Evolutionary conservation across 2,329 filamentous ascomycete genomes (phyloP).

Genomic region (Fusarium nodosum): DNA sequence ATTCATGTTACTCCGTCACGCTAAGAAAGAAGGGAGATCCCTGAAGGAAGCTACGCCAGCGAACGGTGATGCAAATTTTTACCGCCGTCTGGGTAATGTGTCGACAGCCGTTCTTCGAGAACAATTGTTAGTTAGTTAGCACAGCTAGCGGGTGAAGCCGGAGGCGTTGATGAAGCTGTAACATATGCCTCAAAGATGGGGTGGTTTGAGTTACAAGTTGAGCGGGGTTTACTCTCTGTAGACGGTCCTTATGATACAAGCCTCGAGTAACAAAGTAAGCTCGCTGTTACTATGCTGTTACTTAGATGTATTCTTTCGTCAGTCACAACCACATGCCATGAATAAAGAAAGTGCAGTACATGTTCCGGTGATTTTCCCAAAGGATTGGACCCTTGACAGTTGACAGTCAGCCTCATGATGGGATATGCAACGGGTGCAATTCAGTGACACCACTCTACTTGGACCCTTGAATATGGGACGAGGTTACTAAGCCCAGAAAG

Average conservation of each 20-base stretch:
- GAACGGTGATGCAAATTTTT: conserved; percentile 18
- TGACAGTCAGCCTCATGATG: conserved; percentile 45
- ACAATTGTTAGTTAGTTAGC: conserved; percentile 2
- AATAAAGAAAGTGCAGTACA: conserved; percentile 8
- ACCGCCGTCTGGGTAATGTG: conserved; percentile 7
- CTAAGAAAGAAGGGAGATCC: conserved; percentile 34
- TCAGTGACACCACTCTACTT: conserved; percentile 45
- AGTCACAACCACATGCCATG: conserved; percentile 4
- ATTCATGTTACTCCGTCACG: conserved; percentile 26
- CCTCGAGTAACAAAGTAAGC: conserved; percentile 6
- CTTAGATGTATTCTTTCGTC: neutral
- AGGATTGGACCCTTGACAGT: conserved; percentile 31
- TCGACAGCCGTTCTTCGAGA: conserved; percentile 11
- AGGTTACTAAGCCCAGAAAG: conserved; percentile 41
- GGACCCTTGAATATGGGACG: conserved; percentile 34
- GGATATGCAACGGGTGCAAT: conserved; percentile 36
- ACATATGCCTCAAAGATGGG: conserved; percentile 22
- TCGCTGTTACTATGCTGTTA: conserved; percentile 8
- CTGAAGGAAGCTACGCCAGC: conserved; percentile 20
- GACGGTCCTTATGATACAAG: conserved; percentile 4
- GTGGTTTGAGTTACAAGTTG: conserved; percentile 7
- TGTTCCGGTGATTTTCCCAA: conserved; percentile 11
- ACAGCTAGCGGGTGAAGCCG: conserved; percentile 19
- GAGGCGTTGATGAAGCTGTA: conserved; percentile 12
- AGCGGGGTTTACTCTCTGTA: conserved; percentile 8